phyloP scores from a whole-genome alignment of 306 rosid genomes.

The Dalbergia cochinchinensis region DNA sequence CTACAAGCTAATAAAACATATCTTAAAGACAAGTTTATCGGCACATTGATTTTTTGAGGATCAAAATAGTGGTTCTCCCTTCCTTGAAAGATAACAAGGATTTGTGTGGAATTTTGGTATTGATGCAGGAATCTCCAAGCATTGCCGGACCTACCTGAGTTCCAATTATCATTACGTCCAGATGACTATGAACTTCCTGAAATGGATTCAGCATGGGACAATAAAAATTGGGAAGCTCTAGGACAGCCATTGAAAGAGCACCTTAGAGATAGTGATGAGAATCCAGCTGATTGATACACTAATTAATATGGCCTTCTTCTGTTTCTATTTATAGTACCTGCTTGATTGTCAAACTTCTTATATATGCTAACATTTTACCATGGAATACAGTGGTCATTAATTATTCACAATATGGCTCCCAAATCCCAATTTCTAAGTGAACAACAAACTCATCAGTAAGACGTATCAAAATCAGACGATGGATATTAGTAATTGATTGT shows the following conservation, averaged over 20 bases:
- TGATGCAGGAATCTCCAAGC: conserved; percentile 74
- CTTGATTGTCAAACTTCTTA: conserved; percentile 27
- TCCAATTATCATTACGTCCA: conserved; percentile 83
- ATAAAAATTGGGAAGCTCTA: conserved; percentile 63
- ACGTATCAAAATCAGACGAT: background rate
- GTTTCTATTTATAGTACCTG: conserved; percentile 30
- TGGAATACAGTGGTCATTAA: conserved; percentile 8
- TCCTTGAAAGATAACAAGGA: conserved; percentile 9
- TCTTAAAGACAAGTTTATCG: too few relatives aligned
- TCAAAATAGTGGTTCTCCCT: background rate
- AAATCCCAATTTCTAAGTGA: background rate
- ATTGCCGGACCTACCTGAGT: conserved; percentile 92
- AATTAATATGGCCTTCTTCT: conserved; percentile 12
- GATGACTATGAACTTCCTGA: conserved; percentile 84
- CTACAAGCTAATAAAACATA: too few relatives aligned
- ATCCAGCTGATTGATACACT: conserved; percentile 48
- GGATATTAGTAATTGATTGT: background rate
- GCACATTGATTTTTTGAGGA: too few relatives aligned
- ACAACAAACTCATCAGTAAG: background rate
- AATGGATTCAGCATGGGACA: conserved; percentile 76
- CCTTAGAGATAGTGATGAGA: conserved; percentile 75
- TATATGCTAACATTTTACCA: conserved; percentile 29
- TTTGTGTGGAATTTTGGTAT: conserved; percentile 3
- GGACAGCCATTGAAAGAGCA: conserved; percentile 79
- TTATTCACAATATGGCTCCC: background rate